These are phyloP conservation scores for Novymonas esmeraldas DNA, from an alignment of 208 protist genomes.

Conservation along the genomic window DNA sequence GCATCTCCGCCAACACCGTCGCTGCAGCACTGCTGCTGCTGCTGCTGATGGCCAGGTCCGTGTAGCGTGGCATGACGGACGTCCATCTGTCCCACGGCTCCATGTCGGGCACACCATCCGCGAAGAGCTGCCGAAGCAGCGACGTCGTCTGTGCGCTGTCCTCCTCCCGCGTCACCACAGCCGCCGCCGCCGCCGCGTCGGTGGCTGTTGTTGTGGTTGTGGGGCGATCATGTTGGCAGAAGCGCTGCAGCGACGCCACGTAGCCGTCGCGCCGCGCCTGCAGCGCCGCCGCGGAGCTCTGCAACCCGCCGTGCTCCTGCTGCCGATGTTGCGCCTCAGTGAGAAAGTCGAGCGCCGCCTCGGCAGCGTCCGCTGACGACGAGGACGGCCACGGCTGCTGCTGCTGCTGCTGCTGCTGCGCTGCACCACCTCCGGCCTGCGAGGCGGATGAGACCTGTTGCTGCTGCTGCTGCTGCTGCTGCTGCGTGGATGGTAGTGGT, in stretches of 20 bases:
- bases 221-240: conserved; percentile 16
- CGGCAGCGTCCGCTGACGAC: conserved; percentile 1
- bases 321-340: conserved; percentile 9
- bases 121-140: conserved; percentile 49
- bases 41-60: background rate
- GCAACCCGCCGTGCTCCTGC: too few species aligned
- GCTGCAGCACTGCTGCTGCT: background rate
- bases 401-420: too few species aligned
- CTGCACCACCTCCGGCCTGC: too few species aligned
- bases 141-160: conserved; percentile 36
- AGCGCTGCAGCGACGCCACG: conserved; percentile 23
- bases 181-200: background rate
- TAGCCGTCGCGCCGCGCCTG: conserved; percentile 33
- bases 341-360: conserved; percentile 16
- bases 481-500: too few species aligned
- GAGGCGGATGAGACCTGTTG: too few species aligned
- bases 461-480: too few species aligned
- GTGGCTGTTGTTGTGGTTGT: too few species aligned
- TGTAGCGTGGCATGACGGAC: conserved; percentile 66
- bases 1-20: conserved; percentile 29
- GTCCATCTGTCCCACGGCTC: conserved; percentile 86
- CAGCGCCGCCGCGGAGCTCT: conserved; percentile 5
- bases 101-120: conserved; percentile 75
- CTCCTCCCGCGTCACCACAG: background rate
- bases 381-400: background rate